Conservation (phyloP, 2,329 filamentous ascomycete species). For the Metarhizium rileyi region DNA sequence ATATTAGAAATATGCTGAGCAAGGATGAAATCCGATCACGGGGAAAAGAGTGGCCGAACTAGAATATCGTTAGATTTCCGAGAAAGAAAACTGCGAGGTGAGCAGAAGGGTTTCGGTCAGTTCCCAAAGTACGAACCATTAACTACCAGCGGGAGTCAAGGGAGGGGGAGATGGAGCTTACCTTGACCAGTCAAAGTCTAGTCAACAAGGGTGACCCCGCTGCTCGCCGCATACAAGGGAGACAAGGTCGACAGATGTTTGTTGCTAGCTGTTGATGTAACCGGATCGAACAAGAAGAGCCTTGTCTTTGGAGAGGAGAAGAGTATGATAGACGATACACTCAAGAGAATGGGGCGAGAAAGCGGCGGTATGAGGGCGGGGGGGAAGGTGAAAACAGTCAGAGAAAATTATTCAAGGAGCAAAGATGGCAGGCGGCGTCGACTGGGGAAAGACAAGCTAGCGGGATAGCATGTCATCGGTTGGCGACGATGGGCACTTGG, state of each 20-base stretch:
- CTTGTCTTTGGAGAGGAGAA: neutral
- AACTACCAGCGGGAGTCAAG: neutral
- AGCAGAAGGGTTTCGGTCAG: slow-evolving; percentile 4
- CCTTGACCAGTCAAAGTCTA: slow-evolving; percentile 4
- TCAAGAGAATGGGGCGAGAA: neutral
- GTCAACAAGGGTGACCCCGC: slow-evolving; percentile 7
- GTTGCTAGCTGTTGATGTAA: neutral
- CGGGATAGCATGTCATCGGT: neutral
- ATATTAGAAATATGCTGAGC: neutral
- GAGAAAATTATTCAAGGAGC: neutral
- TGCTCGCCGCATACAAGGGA: slow-evolving; percentile 1
- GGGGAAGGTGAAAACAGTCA: neutral
- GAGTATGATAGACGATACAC: neutral
- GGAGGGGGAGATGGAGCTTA: slow-evolving; percentile 5
- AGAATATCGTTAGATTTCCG: slow-evolving; percentile 2
- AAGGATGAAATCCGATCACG: neutral
- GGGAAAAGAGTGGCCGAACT: slow-evolving; percentile 1
- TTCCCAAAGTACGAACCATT: neutral
- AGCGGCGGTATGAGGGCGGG: neutral
- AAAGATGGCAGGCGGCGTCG: neutral
- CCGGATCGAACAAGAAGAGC: neutral
- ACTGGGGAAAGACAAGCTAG: neutral
- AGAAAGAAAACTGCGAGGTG: slow-evolving; percentile 5
- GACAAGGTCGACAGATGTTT: neutral
- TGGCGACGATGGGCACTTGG: slow-evolving; percentile 1